Percentiles rank a stretch among this genome's conserved stretches.
Evolutionary conservation across 2,329 filamentous ascomycete species (phyloP).

Genomic region (Fusarium albosuccineum): DNA sequence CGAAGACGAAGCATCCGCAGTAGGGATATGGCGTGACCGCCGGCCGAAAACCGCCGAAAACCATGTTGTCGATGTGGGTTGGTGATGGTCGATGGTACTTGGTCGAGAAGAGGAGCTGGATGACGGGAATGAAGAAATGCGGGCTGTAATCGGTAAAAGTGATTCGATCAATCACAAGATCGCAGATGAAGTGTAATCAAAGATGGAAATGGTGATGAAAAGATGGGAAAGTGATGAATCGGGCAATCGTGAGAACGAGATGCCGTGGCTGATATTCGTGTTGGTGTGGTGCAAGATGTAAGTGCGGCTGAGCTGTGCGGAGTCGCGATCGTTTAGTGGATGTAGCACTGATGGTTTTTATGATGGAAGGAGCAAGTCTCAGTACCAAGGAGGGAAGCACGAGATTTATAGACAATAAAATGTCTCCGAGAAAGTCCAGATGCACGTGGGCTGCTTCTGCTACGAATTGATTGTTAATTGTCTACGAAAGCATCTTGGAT

Average conservation of each 20-base stretch:
- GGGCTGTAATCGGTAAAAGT: not conserved
- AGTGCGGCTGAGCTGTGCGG: not conserved
- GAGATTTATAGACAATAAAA: slow-evolving; percentile 17
- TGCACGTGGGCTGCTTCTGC: not conserved
- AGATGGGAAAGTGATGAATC: not conserved
- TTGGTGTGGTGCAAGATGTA: not conserved
- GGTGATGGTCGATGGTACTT: not conserved
- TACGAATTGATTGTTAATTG: not conserved
- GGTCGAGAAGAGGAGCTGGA: not conserved
- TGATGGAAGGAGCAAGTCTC: slow-evolving; percentile 9
- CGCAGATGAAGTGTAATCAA: not conserved
- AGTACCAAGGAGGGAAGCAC: not conserved
- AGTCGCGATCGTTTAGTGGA: not conserved
- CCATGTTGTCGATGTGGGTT: slow-evolving; percentile 3
- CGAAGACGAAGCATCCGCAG: slow-evolving; percentile 55
- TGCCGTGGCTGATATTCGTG: no score
- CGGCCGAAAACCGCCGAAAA: not conserved
- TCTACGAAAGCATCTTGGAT: not conserved
- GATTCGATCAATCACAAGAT: not conserved
- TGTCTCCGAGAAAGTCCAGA: not conserved
- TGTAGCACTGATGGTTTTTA: not conserved
- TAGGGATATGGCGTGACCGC: not conserved
- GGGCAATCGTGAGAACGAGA: not conserved
- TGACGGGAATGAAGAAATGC: not conserved
- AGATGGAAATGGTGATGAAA: not conserved